Evolutionary conservation across 139 green algal species (phyloP).

Genomic region (Pleodorina starrii): DNA sequence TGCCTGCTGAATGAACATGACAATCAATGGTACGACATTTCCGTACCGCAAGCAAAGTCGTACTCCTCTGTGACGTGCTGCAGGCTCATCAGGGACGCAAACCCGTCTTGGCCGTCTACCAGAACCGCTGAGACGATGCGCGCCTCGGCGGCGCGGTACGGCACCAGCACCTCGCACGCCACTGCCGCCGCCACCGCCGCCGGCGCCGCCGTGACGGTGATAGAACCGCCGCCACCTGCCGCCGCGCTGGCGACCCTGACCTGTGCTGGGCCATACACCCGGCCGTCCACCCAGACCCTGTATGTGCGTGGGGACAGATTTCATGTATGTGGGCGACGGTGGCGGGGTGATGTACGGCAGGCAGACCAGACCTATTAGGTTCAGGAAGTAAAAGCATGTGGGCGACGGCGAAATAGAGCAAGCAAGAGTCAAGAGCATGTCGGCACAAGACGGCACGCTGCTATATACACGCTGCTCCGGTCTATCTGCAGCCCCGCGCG

Average conservation of each 20-base stretch:
- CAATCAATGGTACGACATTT: too few species aligned
- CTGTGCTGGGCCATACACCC: not conserved
- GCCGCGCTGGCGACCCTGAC: not conserved
- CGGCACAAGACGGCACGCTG: too few species aligned
- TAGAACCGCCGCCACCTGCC: not conserved
- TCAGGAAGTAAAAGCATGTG: too few species aligned
- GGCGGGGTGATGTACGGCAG: too few species aligned
- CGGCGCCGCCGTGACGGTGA: not conserved
- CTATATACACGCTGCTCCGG: too few species aligned
- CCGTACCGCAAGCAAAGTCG: not conserved
- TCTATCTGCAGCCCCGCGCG: too few species aligned
- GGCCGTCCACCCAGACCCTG: slow-evolving; percentile 18
- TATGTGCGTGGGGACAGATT: not conserved
- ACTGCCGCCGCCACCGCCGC: not conserved
- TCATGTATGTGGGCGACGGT: too few species aligned
- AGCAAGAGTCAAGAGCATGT: too few species aligned
- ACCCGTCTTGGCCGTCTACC: not conserved
- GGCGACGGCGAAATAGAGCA: too few species aligned
- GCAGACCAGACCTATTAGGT: too few species aligned
- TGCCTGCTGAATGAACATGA: too few species aligned
- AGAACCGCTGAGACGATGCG: not conserved
- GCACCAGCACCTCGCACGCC: slow-evolving; percentile 19
- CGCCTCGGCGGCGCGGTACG: not conserved
- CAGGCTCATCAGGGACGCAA: not conserved
- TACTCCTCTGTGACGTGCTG: slow-evolving; percentile 4